phyloP scores from a whole-genome alignment of 371 early-diverging fungal genomes.

The Mortierella polycephala region DNA sequence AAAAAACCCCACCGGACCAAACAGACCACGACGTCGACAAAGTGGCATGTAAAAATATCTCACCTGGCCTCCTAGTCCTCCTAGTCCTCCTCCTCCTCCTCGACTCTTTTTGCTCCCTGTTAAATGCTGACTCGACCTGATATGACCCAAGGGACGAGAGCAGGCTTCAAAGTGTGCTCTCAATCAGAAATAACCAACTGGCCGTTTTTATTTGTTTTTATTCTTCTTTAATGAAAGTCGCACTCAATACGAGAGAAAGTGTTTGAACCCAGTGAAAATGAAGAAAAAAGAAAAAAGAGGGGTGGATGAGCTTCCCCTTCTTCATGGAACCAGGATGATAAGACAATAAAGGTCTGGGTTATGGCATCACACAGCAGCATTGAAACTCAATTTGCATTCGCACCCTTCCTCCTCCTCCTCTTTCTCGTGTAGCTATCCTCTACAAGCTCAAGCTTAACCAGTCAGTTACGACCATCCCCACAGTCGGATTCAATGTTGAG shows the following conservation, averaged over 20 bases:
- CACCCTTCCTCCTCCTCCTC: not conserved
- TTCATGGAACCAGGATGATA: not conserved
- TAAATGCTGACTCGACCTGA: conserved; percentile 7
- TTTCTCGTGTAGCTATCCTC: conserved; percentile 73
- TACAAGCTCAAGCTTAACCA: conserved; percentile 90
- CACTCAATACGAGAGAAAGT: not conserved
- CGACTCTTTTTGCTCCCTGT: not conserved
- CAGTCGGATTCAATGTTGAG: conserved; percentile 91
- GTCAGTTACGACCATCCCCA: conserved; percentile 89
- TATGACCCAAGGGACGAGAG: conserved; percentile 9
- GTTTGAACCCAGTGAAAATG: conserved; percentile 24
- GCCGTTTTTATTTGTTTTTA: conserved; percentile 10
- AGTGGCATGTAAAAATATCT: too few relatives aligned
- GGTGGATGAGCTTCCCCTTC: not conserved
- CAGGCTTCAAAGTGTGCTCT: conserved; percentile 23
- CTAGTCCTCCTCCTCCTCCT: not conserved
- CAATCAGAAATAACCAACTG: conserved; percentile 22
- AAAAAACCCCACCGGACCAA: too few relatives aligned
- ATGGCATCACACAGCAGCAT: conserved; percentile 10
- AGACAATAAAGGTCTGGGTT: not conserved
- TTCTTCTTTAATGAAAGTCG: not conserved
- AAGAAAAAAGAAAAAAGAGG: not conserved
- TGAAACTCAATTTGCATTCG: not conserved
- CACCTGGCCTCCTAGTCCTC: too few relatives aligned
- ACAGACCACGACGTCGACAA: too few relatives aligned